These are phyloP conservation scores for Saururus chinensis DNA, from an alignment of 164 flowering plant genomes.

Conservation along the genomic window DNA sequence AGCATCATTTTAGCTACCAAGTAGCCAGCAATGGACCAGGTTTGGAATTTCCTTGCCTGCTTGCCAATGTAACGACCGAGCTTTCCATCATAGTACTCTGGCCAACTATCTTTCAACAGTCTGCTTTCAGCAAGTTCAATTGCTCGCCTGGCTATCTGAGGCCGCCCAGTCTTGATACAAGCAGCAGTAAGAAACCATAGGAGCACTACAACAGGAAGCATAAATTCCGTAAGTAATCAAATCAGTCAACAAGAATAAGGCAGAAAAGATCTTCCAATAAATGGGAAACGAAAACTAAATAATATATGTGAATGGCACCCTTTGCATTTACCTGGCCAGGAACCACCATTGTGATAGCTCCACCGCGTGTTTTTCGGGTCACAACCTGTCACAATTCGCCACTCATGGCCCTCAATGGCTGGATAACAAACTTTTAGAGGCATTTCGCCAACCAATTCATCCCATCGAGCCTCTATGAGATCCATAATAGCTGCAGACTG, in stretches of 20 bases:
- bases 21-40: constrained; percentile 62
- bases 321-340: constrained; percentile 72
- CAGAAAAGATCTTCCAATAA: background rate
- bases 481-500: constrained; percentile 82
- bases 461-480: constrained; percentile 78
- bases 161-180: constrained; percentile 46
- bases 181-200: constrained; percentile 56
- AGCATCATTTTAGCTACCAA: constrained; percentile 60
- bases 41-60: constrained; percentile 48
- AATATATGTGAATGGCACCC: too few species aligned
- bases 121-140: constrained; percentile 42
- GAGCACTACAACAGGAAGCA: constrained; percentile 23
- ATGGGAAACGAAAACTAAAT: background rate
- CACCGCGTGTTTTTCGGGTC: constrained; percentile 86
- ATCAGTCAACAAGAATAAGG: background rate
- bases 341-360: constrained; percentile 93
- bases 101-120: constrained; percentile 45
- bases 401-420: constrained; percentile 77
- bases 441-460: constrained; percentile 80
- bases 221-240: background rate
- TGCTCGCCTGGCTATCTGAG: constrained; percentile 44
- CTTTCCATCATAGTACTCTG: constrained; percentile 56
- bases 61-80: constrained; percentile 43
- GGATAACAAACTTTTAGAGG: constrained; percentile 76
- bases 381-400: constrained; percentile 72